Conservation (phyloP, 2,329 filamentous ascomycete species). For the Paecilomyces formosus region DNA sequence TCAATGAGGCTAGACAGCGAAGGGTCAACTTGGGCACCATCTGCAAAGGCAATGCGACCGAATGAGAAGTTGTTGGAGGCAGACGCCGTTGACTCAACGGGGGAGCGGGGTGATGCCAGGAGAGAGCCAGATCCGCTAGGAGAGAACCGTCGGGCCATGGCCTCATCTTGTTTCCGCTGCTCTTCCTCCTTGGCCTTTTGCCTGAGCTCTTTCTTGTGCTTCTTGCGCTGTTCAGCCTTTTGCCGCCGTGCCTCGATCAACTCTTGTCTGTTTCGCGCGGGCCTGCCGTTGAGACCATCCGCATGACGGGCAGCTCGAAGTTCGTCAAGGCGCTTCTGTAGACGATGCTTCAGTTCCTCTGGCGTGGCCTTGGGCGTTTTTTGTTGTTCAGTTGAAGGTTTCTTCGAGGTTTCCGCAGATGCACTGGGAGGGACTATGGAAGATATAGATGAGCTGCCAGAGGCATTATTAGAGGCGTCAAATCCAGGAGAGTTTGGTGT, state of each 20-base stretch:
- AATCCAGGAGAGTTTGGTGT: constrained; percentile 50
- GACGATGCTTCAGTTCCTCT: constrained; percentile 66
- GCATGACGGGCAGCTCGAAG: constrained; percentile 82
- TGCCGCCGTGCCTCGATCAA: constrained; percentile 81
- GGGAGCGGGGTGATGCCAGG: constrained; percentile 46
- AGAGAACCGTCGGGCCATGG: constrained; percentile 47
- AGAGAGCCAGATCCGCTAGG: constrained; percentile 54
- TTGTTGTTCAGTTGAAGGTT: constrained; percentile 28
- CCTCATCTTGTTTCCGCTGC: constrained; percentile 53
- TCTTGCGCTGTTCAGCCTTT: constrained; percentile 80
- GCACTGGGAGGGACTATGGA: constrained; percentile 48
- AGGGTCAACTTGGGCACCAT: constrained; percentile 72
- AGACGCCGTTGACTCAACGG: constrained; percentile 32
- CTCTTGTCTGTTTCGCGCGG: constrained; percentile 80
- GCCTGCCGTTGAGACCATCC: constrained; percentile 71
- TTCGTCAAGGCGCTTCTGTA: constrained; percentile 76
- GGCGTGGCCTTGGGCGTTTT: constrained; percentile 63
- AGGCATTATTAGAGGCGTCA: constrained; percentile 47
- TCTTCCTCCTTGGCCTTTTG: constrained; percentile 73
- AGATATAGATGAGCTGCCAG: constrained; percentile 59
- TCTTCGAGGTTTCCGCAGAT: constrained; percentile 17
- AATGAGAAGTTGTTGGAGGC: constrained; percentile 70
- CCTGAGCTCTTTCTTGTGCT: constrained; percentile 80
- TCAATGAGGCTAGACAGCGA: constrained; percentile 57
- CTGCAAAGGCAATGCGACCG: constrained; percentile 81